Base-by-base conservation (phyloP, 169 alveolate genomes). In the Plasmodium chabaudi region DNA sequence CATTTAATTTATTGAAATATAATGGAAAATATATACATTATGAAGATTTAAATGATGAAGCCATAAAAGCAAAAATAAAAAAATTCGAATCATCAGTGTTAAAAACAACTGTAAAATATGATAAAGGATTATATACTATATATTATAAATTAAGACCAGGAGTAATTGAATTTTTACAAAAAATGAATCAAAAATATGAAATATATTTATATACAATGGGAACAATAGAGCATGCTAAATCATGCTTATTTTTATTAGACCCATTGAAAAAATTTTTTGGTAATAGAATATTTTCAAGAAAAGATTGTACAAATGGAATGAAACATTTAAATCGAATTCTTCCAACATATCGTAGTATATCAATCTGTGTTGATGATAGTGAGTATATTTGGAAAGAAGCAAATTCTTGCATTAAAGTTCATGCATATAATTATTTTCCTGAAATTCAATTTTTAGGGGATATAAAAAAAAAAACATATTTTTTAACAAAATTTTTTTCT, bases 61-160 rank as follows among this genome's bases (percentile, higher is more conserved):
- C 59, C 12, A 56, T 55, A 13, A 69, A 77, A 74, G 67, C 25
- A 46, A 68, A 86, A 61, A 71, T 73, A 9, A 60, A 72, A 9
- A 82, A 89, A 44, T 88, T 93, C 25, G 95, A 93, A 72, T 47
- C 53, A 15, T 75, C 92, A 9, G 63, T 93, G 5, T 39, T 93
- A 39, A 87, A 87, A 51, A 91, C 94, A 10, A 72, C 70, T 55
- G 91, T 88, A 56, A 73, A 87, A 57, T 84, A 93, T 61, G 93
- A 90, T 47, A 53, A 67, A 73, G 95, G 91, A 9, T 88, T 49
- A 27, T 89, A 75, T 60, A 82, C 79, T 13, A 79, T 87, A 34
- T 95, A 79, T 60, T 94, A 93, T 44, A 94, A 94, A 73, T 88
- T 95, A 39, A 91, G 97, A 82, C 97, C 97, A n/a, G 97, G 97